Conservation (phyloP, 1,139 yeast species). For the Taiozyma sp. region DNA sequence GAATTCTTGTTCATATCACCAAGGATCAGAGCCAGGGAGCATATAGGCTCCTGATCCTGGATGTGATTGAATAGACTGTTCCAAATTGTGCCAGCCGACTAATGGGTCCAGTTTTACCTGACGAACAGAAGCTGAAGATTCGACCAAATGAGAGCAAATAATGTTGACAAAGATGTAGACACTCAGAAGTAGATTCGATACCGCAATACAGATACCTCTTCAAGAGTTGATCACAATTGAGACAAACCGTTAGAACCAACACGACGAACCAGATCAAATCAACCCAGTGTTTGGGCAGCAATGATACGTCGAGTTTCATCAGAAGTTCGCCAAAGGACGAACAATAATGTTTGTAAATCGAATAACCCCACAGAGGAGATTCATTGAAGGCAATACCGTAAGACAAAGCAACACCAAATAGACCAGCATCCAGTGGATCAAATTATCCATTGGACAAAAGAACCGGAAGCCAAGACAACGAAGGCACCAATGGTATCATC, state of each 20-base stretch:
- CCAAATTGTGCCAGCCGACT: conserved; percentile 43
- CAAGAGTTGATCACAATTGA: conserved; percentile 81
- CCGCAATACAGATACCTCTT: conserved; percentile 88
- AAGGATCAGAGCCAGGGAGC: conserved; percentile 71
- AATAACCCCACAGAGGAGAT: too few species aligned
- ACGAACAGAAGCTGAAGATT: conserved; percentile 68
- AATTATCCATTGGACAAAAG: too few species aligned
- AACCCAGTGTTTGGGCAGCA: conserved; percentile 90
- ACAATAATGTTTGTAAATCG: conserved; percentile 68
- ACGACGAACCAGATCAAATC: conserved; percentile 77
- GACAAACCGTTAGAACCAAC: conserved; percentile 89
- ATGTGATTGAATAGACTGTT: conserved; percentile 54
- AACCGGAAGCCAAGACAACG: too few species aligned
- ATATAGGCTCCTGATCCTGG: conserved; percentile 85
- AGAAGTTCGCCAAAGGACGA: conserved; percentile 70
- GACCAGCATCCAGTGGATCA: too few species aligned
- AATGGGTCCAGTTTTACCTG: conserved; percentile 74
- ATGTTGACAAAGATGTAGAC: conserved; percentile 66
- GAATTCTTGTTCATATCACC: conserved; percentile 66
- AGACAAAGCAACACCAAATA: too few species aligned
- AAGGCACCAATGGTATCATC: too few species aligned
- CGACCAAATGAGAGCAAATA: conserved; percentile 76
- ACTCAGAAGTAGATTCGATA: conserved; percentile 71
- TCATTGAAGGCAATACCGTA: too few species aligned
- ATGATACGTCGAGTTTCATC: conserved; percentile 78